Conservation (phyloP, 1,139 yeast genomes). For the Hansenula lynferdii region DNA sequence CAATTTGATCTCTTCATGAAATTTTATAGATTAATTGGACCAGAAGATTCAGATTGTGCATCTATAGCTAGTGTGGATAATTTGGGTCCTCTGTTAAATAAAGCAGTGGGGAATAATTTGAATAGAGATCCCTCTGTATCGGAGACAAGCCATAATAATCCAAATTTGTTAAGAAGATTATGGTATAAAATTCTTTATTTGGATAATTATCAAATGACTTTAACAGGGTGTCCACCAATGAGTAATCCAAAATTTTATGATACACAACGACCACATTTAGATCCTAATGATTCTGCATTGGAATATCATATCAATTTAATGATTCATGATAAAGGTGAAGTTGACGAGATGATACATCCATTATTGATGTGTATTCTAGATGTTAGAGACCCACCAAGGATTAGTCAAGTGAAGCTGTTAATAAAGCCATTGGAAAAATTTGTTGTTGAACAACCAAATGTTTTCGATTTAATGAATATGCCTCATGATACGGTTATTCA, state of each 20-base stretch:
- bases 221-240: constrained; percentile 18
- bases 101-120: constrained; percentile 16
- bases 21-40: constrained; percentile 13
- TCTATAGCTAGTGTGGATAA: constrained; percentile 10
- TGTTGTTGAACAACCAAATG: constrained; percentile 2
- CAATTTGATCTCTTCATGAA: constrained; percentile 15
- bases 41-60: constrained; percentile 21
- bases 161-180: constrained; percentile 19
- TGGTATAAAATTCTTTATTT: constrained; percentile 18
- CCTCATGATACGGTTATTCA: constrained; percentile 15
- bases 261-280: constrained; percentile 18
- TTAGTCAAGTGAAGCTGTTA: constrained; percentile 8
- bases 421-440: constrained; percentile 12
- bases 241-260: constrained; percentile 15
- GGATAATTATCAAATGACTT: constrained; percentile 17
- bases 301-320: constrained; percentile 16
- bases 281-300: constrained; percentile 14
- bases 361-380: constrained; percentile 14
- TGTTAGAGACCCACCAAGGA: constrained; percentile 12
- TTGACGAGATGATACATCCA: constrained; percentile 12
- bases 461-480: constrained; percentile 12
- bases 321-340: constrained; percentile 11
- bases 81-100: constrained; percentile 17
- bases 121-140: constrained; percentile 17
- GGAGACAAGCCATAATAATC: constrained; percentile 3